Percentiles rank a stretch among this genome's conserved stretches.
Evolutionary conservation across 2,329 filamentous ascomycete species (phyloP).

Genomic region (Fusarium sp.): DNA sequence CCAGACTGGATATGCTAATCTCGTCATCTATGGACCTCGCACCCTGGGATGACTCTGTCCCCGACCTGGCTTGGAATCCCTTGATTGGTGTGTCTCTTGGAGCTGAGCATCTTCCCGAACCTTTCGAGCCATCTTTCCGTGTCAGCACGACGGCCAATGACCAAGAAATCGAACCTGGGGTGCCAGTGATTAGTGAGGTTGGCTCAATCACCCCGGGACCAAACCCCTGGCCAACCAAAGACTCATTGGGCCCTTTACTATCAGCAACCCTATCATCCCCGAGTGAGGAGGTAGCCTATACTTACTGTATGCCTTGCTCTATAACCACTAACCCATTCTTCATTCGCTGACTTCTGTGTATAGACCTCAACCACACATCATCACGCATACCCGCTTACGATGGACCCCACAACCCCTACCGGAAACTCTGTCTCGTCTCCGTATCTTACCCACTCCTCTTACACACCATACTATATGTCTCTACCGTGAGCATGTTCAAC

Average conservation of each 20-base stretch:
- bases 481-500: constrained; percentile 19
- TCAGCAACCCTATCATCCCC: background rate
- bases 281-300: constrained; percentile 10
- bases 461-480: constrained; percentile 14
- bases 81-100: background rate
- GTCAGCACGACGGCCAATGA: background rate
- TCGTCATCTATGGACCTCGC: background rate
- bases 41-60: background rate
- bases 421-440: background rate
- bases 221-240: background rate
- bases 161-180: background rate
- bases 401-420: background rate
- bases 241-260: background rate
- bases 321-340: background rate
- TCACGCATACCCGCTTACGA: background rate
- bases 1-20: background rate
- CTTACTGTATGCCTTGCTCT: background rate
- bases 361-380: background rate
- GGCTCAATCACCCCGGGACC: background rate
- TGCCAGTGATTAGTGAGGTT: background rate
- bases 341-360: background rate
- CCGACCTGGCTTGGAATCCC: background rate
- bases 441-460: constrained; percentile 5
- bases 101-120: background rate
- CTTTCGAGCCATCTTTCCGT: background rate